Conservation (phyloP, 306 rosid genomes). For the Fragaria vesca region DNA sequence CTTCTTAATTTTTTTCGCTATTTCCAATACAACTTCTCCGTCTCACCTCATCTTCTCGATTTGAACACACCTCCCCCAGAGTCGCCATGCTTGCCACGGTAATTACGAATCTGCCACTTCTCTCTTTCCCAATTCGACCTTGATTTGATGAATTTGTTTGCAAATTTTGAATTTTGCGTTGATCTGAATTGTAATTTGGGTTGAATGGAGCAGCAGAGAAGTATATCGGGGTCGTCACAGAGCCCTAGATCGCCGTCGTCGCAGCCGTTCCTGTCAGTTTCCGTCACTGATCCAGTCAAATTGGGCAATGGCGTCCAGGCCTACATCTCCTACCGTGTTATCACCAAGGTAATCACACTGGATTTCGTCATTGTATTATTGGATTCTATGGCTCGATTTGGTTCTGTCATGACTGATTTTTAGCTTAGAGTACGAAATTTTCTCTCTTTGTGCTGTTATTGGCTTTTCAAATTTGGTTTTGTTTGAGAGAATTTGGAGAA, state of each 20-base stretch:
- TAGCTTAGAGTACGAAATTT: neutral
- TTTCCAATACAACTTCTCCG: neutral
- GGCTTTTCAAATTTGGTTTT: too few relatives aligned
- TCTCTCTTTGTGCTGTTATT: neutral
- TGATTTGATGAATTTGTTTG: neutral
- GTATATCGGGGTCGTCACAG: conserved; percentile 57
- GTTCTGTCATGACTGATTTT: neutral
- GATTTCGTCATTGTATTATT: neutral
- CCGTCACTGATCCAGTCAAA: conserved; percentile 92
- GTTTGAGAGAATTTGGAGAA: too few relatives aligned
- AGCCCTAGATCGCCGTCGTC: conserved; percentile 98
- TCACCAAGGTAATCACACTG: conserved; percentile 56
- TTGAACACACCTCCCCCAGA: conserved; percentile 10
- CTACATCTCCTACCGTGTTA: conserved; percentile 91
- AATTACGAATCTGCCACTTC: conserved; percentile 46
- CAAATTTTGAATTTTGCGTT: neutral
- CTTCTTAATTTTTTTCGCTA: neutral
- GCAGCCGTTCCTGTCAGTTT: conserved; percentile 77
- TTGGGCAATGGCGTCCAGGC: conserved; percentile 99
- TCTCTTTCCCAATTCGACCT: neutral
- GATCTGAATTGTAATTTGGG: neutral
- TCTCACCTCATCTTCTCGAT: neutral
- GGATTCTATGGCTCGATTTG: neutral
- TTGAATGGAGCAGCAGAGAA: conserved; percentile 73
- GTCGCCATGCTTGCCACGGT: conserved; percentile 42